Base-by-base conservation (phyloP, 306 rosid genomes). In the Cucumis hystrix region DNA sequence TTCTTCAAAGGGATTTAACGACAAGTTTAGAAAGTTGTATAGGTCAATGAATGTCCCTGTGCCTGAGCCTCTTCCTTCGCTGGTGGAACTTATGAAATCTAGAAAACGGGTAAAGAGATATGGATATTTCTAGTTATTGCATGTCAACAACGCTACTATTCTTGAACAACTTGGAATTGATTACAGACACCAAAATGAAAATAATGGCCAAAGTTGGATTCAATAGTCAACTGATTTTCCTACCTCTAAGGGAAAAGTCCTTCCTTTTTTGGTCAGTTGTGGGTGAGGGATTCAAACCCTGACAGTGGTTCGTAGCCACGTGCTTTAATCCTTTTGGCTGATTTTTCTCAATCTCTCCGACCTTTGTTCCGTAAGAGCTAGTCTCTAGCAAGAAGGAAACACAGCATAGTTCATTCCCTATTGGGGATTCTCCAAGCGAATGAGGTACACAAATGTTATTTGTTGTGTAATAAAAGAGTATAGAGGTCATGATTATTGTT, bases 1-100 rank as follows among this genome's bases (percentile, higher is more conserved):
- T 81, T 83, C 95, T 70, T 77, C 89, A 37, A 80, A 84, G 12
- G 84, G 84, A 51, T 89, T 87, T 78, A 85, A 78, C 57, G 91
- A 77, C 56, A 61, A 79, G 66, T 76, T 88, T 47, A 81, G 87
- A 80, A 89, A 84, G 87, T 60, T 86, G 80, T 89, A 89, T 81
- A 85, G 93, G 85, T 83, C 90, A 59, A 89, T 84, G 90, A 89
- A 88, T 79, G 87, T 91, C 66, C 83, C 95, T 67, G 86, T 89
- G 78, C 98, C 91, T 55, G 78, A 81, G 82, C 97, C 94, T 49
- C 96, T 91, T 84, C 95, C 97, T 61, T 87, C 95, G 6, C 85
- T 93, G 43, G 78, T 77, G 74, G 85, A 83, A 67, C 92, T 88
- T 18, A 72, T 84, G 88, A 93, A 88, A 39, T 61, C 86, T 52